Evolutionary conservation across 2,329 filamentous ascomycete species (phyloP).

Genomic region (Coniochaeta sp.): DNA sequence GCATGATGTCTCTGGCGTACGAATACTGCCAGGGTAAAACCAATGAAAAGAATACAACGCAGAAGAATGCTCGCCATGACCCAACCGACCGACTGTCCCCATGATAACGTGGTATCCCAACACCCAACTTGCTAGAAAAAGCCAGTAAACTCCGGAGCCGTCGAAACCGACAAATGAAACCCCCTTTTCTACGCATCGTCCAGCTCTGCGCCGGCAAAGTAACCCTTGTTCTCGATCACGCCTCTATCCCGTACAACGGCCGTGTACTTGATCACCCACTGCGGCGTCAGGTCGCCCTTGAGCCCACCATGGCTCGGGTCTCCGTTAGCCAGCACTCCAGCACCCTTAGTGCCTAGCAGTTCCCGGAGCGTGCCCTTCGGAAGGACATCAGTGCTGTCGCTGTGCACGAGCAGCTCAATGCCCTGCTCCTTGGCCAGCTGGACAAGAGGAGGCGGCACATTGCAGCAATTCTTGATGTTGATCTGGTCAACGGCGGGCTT

Average conservation of each 20-base stretch:
- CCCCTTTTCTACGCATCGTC: constrained; percentile 29
- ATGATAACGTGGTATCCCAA: constrained; percentile 1
- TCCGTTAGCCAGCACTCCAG: constrained; percentile 62
- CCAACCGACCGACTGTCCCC: not conserved
- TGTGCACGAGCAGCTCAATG: constrained; percentile 88
- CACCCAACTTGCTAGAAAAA: not conserved
- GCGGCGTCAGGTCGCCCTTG: constrained; percentile 70
- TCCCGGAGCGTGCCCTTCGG: constrained; percentile 79
- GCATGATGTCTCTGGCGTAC: not conserved
- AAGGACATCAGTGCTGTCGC: constrained; percentile 87
- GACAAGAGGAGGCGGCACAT: constrained; percentile 81
- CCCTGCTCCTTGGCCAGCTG: constrained; percentile 74
- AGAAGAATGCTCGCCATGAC: not conserved
- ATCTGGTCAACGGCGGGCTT: constrained; percentile 88
- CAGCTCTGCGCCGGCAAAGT: constrained; percentile 81
- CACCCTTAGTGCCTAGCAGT: constrained; percentile 69
- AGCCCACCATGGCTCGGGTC: constrained; percentile 44
- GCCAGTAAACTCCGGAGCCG: constrained; percentile 1
- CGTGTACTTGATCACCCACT: constrained; percentile 97
- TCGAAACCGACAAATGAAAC: not conserved
- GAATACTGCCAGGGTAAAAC: not conserved
- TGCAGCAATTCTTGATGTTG: constrained; percentile 92
- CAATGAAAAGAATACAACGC: not conserved
- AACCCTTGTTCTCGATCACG: constrained; percentile 97
- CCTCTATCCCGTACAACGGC: constrained; percentile 89